Conservation (phyloP, 1,284 basidiomycete genomes). For the Puccinia triticina region DNA sequence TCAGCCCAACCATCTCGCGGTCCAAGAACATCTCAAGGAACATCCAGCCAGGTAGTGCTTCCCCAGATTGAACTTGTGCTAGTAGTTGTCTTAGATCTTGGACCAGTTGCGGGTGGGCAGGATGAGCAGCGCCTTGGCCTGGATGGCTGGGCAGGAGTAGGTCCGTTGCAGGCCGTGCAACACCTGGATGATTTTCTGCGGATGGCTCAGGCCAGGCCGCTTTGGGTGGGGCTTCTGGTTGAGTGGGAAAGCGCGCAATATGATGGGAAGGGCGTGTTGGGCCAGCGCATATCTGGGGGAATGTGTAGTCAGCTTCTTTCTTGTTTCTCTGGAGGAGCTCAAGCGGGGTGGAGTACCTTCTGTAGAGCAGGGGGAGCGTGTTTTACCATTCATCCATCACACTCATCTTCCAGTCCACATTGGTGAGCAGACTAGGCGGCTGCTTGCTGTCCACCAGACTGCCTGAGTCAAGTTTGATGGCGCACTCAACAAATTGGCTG, state of each 20-base stretch:
- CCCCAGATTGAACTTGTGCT: background rate
- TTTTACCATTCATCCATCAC: conserved; percentile 49
- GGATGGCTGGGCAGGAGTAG: background rate
- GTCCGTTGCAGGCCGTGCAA: conserved; percentile 5
- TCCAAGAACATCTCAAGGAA: conserved; percentile 11
- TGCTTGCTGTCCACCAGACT: too few species aligned
- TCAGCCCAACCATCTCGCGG: conserved; percentile 4
- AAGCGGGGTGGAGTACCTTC: background rate
- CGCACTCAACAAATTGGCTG: conserved; percentile 1
- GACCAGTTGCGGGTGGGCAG: conserved; percentile 11
- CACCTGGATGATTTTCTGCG: background rate
- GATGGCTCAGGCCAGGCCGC: too few species aligned
- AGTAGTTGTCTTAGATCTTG: conserved; percentile 23
- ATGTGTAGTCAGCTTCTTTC: too few species aligned
- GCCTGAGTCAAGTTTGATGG: background rate
- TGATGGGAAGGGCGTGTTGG: conserved; percentile 30
- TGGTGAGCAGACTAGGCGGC: conserved; percentile 4
- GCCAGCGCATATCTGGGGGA: conserved; percentile 19
- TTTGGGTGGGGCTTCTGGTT: background rate
- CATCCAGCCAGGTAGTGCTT: background rate
- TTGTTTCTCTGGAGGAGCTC: background rate
- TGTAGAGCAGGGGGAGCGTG: conserved; percentile 17
- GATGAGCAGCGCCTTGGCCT: background rate
- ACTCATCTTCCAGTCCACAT: conserved; percentile 38
- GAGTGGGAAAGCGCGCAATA: conserved; percentile 13